These are phyloP conservation scores for Botryosphaeria dothidea DNA, from an alignment of 2,329 filamentous ascomycete genomes.

Conservation along the genomic window DNA sequence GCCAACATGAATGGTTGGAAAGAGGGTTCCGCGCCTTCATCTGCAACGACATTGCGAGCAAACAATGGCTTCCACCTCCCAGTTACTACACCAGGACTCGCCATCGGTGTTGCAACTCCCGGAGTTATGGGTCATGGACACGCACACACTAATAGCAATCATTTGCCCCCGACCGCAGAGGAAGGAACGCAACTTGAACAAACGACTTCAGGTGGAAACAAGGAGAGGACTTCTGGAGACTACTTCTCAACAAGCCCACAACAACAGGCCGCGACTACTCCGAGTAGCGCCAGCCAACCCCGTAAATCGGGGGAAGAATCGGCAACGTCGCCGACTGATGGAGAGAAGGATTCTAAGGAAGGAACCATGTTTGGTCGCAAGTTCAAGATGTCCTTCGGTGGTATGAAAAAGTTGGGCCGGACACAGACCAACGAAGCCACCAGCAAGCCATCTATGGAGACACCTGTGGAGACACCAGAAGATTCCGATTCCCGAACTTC, in stretches of 20 bases:
- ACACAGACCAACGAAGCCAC: constrained; percentile 58
- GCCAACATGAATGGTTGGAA: constrained; percentile 49
- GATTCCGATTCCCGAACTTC: constrained; percentile 61
- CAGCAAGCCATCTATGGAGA: constrained; percentile 1
- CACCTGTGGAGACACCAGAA: constrained; percentile 65
- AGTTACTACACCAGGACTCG: constrained; percentile 72
- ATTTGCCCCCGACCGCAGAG: constrained; percentile 42
- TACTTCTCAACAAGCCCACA: constrained; percentile 71
- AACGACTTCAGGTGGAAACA: constrained; percentile 56
- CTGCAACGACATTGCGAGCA: constrained; percentile 56
- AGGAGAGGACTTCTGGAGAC: constrained; percentile 63
- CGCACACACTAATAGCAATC: constrained; percentile 28
- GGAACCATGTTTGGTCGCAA: constrained; percentile 78
- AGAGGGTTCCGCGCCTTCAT: constrained; percentile 42
- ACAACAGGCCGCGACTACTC: constrained; percentile 41
- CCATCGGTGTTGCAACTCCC: constrained; percentile 77
- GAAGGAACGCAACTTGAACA: constrained; percentile 54
- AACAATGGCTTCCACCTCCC: constrained; percentile 61
- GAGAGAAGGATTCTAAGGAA: constrained; percentile 47
- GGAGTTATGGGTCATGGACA: constrained; percentile 37
- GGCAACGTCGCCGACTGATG: constrained; percentile 44
- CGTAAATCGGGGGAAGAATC: constrained; percentile 25
- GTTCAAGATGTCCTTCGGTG: constrained; percentile 71
- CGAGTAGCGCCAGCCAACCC: constrained; percentile 28
- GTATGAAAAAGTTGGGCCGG: constrained; percentile 79